Evolutionary conservation across 1,284 basidiomycete genomes (phyloP), one percentile per base, ranked within the genome.

Genomic region (Boletellus deceptivus): DNA sequence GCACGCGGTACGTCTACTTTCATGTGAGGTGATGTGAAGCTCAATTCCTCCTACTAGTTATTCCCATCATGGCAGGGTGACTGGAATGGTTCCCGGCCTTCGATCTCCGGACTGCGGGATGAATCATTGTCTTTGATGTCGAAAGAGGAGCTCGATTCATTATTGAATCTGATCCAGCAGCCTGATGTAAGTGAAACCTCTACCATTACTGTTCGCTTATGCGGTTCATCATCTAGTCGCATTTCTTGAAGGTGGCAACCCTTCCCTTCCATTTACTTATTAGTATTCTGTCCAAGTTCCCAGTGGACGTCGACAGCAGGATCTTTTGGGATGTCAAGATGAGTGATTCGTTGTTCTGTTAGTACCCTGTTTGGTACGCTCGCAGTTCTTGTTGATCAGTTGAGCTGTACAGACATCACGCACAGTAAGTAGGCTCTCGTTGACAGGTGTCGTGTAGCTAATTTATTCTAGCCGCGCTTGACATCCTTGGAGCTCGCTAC

Each of bases 181-280:
- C 89, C 87, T 2, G 86, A 89, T 62, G 88, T 89, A 62, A 60
- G 82, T 66, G 49, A 17, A n/a, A 17, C 48, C 36, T 6, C 27
- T 39, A 44, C 29, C 34, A 48, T 48, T 16, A 50, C 20, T 25
- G 8, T 10, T 40, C 24, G 48, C 24, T 60, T 13, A 64, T 43
- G 38, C 24, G 16, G 27, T 43, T 43, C 17, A 35, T 46, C 49
- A 50, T 55, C 47, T 57, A 90, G 87, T 83, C 87, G 27, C 89
- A 89, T 64, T 91, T 91, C 73, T 73, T 91, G 57, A 91, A 91
- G 71, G 85, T 87, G 27, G 84, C 88, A 7, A 84, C 79, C 1
- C 75, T 91, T 41, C 89, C 89, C 1, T 91, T 88, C 73, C 81
- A 89, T 64, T 80, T 78, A 9, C 74, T 91, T 43, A 76, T 83